A percentile compares a stretch with the other conserved stretches of the same genome.
Conservation (phyloP, 306 rosid species). For the Cicer cuneatum region DNA sequence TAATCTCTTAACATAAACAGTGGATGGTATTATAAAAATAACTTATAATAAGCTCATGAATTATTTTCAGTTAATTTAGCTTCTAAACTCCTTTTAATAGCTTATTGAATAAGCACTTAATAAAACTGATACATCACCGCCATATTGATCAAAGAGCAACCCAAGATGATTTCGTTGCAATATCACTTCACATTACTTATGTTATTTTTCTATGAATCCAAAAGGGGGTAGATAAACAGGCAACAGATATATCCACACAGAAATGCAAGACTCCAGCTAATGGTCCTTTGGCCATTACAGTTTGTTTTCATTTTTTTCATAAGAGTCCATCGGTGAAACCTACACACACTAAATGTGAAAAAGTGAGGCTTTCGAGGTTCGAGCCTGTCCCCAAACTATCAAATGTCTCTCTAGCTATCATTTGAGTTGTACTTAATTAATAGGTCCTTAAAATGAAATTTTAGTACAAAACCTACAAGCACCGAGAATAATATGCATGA, state of each 20-base stretch:
- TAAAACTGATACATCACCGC: background rate
- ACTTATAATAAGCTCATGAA: background rate
- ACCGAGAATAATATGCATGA: background rate
- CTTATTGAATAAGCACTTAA: background rate
- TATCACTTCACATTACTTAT: conserved; percentile 27
- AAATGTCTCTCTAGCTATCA: no score
- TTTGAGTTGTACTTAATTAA: background rate
- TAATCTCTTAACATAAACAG: background rate
- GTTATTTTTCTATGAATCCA: conserved; percentile 1
- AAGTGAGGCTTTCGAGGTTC: no score
- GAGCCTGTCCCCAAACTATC: no score
- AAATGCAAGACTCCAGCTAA: conserved; percentile 21
- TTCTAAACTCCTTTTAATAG: no score
- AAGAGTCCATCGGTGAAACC: no score
- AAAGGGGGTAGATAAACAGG: background rate
- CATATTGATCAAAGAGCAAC: conserved; percentile 15
- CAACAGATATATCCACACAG: conserved; percentile 7
- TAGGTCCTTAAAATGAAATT: conserved; percentile 6
- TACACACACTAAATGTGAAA: no score
- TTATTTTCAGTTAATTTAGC: background rate
- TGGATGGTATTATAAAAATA: background rate
- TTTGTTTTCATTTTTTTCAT: no score
- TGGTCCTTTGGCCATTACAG: conserved; percentile 12
- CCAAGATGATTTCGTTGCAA: background rate
- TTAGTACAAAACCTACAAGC: conserved; percentile 7